Evolutionary conservation across 495 filamentous ascomycete genomes (phyloP).

Genomic region (Xylaria acuta): DNA sequence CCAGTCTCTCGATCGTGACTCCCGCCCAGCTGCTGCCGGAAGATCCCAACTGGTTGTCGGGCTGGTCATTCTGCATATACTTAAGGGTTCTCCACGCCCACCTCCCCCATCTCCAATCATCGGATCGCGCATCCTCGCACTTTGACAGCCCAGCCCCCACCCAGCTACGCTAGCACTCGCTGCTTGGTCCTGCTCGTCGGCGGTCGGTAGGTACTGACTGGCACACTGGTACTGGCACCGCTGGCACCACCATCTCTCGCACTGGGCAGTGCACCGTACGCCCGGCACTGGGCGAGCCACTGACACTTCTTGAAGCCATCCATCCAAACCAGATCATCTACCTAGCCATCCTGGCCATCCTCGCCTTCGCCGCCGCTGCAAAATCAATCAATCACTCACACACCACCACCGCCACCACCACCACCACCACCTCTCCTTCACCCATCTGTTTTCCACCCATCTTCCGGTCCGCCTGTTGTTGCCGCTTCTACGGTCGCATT

Average conservation of each 20-base stretch:
- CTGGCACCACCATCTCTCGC: conserved; percentile 19
- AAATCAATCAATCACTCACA: conserved; percentile 33
- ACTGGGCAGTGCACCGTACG: conserved; percentile 21
- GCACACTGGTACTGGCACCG: conserved; percentile 14
- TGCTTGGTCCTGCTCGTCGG: not conserved
- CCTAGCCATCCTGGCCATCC: conserved; percentile 40
- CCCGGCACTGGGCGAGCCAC: conserved; percentile 14
- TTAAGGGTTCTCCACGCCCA: conserved; percentile 9
- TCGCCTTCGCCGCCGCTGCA: conserved; percentile 44
- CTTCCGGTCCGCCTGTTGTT: conserved; percentile 24
- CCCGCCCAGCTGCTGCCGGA: conserved; percentile 13
- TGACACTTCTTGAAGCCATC: conserved; percentile 31
- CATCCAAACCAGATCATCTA: conserved; percentile 40
- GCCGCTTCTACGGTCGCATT: conserved; percentile 26
- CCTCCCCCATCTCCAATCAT: not conserved
- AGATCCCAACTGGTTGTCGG: conserved; percentile 10
- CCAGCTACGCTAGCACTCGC: conserved; percentile 7
- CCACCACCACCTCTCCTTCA: conserved; percentile 15
- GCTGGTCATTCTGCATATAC: not conserved
- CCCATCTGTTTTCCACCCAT: conserved; percentile 31
- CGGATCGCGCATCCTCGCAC: conserved; percentile 18
- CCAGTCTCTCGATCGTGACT: not conserved
- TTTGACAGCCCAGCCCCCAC: conserved; percentile 19
- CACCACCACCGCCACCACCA: conserved; percentile 15
- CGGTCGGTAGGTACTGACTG: too few relatives aligned